These are phyloP conservation scores for Metroxylon sagu DNA, from an alignment of 176 grass and related monocot species.

Conservation along the genomic window DNA sequence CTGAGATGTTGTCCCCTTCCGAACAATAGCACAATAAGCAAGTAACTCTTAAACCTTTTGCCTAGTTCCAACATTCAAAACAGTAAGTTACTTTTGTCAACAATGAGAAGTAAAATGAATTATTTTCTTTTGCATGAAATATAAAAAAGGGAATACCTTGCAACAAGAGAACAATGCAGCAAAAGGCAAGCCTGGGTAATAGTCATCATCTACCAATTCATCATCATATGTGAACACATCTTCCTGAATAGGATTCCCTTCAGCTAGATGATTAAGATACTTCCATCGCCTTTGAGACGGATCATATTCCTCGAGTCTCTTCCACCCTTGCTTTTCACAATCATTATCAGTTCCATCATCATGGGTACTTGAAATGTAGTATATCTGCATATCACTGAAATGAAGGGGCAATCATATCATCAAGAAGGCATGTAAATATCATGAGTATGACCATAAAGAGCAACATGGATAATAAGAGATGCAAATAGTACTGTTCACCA, in stretches of 20 bases:
- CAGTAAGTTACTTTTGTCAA: neutral
- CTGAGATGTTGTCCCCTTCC: slow-evolving; percentile 90
- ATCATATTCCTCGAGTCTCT: slow-evolving; percentile 72
- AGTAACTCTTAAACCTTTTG: slow-evolving; percentile 71
- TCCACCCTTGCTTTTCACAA: slow-evolving; percentile 73
- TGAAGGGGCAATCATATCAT: slow-evolving; percentile 4
- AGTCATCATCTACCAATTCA: slow-evolving; percentile 10
- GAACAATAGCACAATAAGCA: slow-evolving; percentile 91
- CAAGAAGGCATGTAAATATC: neutral
- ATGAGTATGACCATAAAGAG: neutral
- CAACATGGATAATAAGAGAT: slow-evolving; percentile 2
- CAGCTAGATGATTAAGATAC: slow-evolving; percentile 48
- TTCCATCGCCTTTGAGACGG: slow-evolving; percentile 54
- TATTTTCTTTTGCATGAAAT: too few species aligned
- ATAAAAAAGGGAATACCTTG: slow-evolving; percentile 6
- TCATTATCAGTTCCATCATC: slow-evolving; percentile 64
- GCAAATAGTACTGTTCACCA: slow-evolving; percentile 16
- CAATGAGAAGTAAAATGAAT: neutral
- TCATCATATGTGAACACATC: neutral
- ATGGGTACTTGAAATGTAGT: slow-evolving; percentile 66
- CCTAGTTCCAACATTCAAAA: slow-evolving; percentile 28
- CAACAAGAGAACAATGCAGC: slow-evolving; percentile 19
- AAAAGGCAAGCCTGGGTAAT: slow-evolving; percentile 21
- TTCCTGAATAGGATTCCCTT: slow-evolving; percentile 8
- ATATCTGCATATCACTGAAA: slow-evolving; percentile 66